These are phyloP conservation scores for Priceomyces medius DNA, from an alignment of 805 yeast species.

Conservation along the genomic window DNA sequence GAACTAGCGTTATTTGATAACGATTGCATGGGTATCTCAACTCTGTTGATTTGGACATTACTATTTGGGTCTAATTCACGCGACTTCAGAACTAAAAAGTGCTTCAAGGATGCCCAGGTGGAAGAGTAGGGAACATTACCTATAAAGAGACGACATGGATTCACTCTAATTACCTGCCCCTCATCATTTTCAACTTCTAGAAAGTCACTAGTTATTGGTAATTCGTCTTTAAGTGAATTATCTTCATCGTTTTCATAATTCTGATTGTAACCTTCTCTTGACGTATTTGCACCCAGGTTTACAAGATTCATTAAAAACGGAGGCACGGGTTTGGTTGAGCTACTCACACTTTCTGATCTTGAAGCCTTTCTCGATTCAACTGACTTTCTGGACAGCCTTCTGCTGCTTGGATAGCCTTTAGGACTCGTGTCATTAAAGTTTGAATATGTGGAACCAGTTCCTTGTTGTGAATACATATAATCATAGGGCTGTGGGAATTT, in stretches of 20 bases:
- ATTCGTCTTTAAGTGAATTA: constrained; percentile 5
- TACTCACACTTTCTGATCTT: constrained; percentile 8
- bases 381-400: constrained; percentile 11
- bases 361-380: constrained; percentile 13
- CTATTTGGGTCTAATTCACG: constrained; percentile 26
- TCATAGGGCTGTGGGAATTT: constrained; percentile 5
- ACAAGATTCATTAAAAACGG: constrained; percentile 29
- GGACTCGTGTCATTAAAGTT: constrained; percentile 6
- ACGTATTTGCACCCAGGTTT: not conserved
- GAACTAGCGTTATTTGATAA: constrained; percentile 2
- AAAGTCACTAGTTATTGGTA: constrained; percentile 9
- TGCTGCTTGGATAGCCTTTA: constrained; percentile 6
- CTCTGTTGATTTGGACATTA: constrained; percentile 28
- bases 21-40: constrained; percentile 42
- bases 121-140: constrained; percentile 57
- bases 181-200: constrained; percentile 22
- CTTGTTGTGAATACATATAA: constrained; percentile 4
- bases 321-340: constrained; percentile 18
- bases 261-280: not conserved
- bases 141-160: constrained; percentile 47
- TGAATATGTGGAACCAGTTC: constrained; percentile 1
- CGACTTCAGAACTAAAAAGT: constrained; percentile 23
- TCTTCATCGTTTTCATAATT: constrained; percentile 7
- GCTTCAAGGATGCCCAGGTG: constrained; percentile 33
- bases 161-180: constrained; percentile 32